These are phyloP conservation scores for Apophysomyces elegans DNA, from an alignment of 371 early-diverging fungal species.

Conservation along the genomic window DNA sequence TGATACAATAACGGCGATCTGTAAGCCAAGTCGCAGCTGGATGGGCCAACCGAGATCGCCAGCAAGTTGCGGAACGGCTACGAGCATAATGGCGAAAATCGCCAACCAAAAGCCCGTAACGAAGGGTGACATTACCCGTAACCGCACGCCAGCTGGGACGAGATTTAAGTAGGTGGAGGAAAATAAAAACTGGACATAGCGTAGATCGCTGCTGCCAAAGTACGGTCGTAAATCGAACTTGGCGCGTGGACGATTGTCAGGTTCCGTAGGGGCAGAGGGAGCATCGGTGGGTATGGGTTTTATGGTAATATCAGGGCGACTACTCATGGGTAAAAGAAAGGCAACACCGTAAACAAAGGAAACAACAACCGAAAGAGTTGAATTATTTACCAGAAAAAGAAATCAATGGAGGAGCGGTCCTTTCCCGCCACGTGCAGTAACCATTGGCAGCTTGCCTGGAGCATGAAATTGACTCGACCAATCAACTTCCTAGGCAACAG, in stretches of 20 bases:
- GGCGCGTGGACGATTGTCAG: constrained; percentile 12
- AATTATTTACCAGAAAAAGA: neutral
- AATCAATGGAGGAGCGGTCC: no score
- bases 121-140: constrained; percentile 34
- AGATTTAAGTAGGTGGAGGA: constrained; percentile 49
- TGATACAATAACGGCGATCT: constrained; percentile 27
- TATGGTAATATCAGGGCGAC: neutral
- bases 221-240: constrained; percentile 47
- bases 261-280: neutral
- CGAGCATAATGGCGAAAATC: constrained; percentile 22
- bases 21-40: constrained; percentile 18
- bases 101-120: constrained; percentile 28
- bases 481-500: neutral
- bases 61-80: constrained; percentile 21
- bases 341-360: neutral
- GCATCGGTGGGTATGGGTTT: constrained; percentile 1
- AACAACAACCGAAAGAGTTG: neutral
- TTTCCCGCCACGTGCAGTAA: no score
- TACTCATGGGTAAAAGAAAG: neutral
- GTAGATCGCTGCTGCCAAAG: constrained; percentile 42
- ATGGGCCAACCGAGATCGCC: constrained; percentile 21
- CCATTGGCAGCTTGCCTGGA: no score
- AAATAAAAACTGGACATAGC: constrained; percentile 47
- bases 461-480: no score
- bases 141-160: constrained; percentile 40